Evolutionary conservation across 495 filamentous ascomycete species (phyloP).

Genomic region (Xylaria palmicola): DNA sequence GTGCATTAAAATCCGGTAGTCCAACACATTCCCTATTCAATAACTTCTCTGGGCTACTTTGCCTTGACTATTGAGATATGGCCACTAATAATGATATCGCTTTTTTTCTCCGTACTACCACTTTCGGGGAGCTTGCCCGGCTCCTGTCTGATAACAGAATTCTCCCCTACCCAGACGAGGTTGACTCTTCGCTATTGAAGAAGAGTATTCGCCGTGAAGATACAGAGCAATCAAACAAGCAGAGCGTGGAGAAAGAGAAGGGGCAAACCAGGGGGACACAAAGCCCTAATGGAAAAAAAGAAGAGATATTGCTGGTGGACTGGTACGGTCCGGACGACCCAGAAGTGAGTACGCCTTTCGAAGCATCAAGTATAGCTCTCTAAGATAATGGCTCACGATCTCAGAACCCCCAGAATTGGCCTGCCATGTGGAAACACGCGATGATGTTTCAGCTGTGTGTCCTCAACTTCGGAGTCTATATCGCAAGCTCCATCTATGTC

Average conservation of each 20-base stretch:
- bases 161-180: constrained; percentile 22
- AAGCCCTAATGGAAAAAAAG: background rate
- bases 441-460: constrained; percentile 24
- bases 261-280: background rate
- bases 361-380: background rate
- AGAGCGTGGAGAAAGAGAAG: background rate
- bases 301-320: constrained; percentile 14
- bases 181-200: constrained; percentile 19
- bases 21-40: background rate
- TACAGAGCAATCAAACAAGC: background rate
- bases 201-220: constrained; percentile 1
- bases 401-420: constrained; percentile 32
- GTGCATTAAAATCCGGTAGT: background rate
- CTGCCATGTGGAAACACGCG: constrained; percentile 13
- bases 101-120: constrained; percentile 15
- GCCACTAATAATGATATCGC: background rate
- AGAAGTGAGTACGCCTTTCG: constrained; percentile 17
- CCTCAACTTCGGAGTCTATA: constrained; percentile 29
- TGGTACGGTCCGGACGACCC: constrained; percentile 28
- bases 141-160: constrained; percentile 17
- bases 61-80: background rate
- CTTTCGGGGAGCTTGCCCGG: constrained; percentile 20
- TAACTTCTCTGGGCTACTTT: background rate
- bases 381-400: background rate
- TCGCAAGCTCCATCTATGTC: constrained; percentile 44